phyloP scores from a whole-genome alignment of 2,329 filamentous ascomycete genomes.

The Calonectria pteridis region DNA sequence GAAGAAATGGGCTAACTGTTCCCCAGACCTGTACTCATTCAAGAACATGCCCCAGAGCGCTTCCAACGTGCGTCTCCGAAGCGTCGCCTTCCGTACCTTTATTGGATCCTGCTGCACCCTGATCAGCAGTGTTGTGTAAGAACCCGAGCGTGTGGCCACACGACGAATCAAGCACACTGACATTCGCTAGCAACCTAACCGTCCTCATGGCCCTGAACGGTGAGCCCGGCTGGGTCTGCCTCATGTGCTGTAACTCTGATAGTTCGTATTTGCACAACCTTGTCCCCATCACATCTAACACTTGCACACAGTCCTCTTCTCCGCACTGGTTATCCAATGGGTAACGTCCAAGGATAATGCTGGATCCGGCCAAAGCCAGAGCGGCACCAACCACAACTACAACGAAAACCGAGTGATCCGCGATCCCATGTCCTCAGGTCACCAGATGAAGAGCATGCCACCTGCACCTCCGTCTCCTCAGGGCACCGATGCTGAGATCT shows the following conservation, averaged over 20 bases:
- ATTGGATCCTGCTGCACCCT: conserved; percentile 70
- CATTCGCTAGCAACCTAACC: conserved; percentile 63
- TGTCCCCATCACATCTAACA: not conserved
- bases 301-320: conserved; percentile 65
- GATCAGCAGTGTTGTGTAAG: conserved; percentile 68
- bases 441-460: conserved; percentile 19
- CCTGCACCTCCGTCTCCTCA: conserved; percentile 27
- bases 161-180: conserved; percentile 16
- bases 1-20: not conserved
- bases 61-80: conserved; percentile 59
- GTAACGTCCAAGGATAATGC: conserved; percentile 62
- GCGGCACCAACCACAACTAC: conserved; percentile 11
- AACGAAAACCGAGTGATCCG: not conserved
- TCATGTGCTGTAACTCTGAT: conserved; percentile 75
- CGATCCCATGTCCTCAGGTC: not conserved
- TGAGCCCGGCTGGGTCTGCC: conserved; percentile 74
- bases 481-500: conserved; percentile 43
- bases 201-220: conserved; percentile 70
- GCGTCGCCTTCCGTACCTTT: conserved; percentile 69
- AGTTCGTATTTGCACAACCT: conserved; percentile 63
- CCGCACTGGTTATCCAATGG: conserved; percentile 72
- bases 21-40: conserved; percentile 66
- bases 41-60: conserved; percentile 58
- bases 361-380: conserved; percentile 45
- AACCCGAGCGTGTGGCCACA: not conserved